Conservation (phyloP, 371 early-diverging fungal genomes). For the Fennellomyces sp. region DNA sequence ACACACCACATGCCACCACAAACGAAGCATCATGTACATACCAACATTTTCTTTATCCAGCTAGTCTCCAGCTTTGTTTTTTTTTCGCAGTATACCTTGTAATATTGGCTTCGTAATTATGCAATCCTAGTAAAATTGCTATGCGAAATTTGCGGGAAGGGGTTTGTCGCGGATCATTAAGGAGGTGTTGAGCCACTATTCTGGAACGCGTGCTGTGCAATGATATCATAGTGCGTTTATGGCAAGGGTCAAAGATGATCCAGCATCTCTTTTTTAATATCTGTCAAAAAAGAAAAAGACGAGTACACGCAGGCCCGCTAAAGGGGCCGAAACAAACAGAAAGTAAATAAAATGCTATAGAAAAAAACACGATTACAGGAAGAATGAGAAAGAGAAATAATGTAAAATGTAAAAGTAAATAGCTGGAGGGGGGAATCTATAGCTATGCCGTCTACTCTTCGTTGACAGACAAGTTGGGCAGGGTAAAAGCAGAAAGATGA, state of each 20-base stretch:
- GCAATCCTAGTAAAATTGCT: too few relatives aligned
- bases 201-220: neutral
- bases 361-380: neutral
- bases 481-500: constrained; percentile 4
- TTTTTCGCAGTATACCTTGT: too few relatives aligned
- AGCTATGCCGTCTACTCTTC: neutral
- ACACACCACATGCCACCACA: too few relatives aligned
- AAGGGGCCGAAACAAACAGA: neutral
- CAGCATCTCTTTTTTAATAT: constrained; percentile 4
- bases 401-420: neutral
- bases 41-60: too few relatives aligned
- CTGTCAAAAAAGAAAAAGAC: neutral
- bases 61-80: too few relatives aligned
- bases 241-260: constrained; percentile 3
- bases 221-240: neutral
- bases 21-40: too few relatives aligned
- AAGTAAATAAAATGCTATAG: neutral
- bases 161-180: too few relatives aligned
- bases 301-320: neutral
- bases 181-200: too few relatives aligned
- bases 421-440: neutral
- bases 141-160: too few relatives aligned
- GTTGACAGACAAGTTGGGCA: neutral
- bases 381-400: neutral
- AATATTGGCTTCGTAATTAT: too few relatives aligned